These are phyloP conservation scores for Pythium phragmitis DNA, from an alignment of 352 stramenopile species.

Conservation along the genomic window DNA sequence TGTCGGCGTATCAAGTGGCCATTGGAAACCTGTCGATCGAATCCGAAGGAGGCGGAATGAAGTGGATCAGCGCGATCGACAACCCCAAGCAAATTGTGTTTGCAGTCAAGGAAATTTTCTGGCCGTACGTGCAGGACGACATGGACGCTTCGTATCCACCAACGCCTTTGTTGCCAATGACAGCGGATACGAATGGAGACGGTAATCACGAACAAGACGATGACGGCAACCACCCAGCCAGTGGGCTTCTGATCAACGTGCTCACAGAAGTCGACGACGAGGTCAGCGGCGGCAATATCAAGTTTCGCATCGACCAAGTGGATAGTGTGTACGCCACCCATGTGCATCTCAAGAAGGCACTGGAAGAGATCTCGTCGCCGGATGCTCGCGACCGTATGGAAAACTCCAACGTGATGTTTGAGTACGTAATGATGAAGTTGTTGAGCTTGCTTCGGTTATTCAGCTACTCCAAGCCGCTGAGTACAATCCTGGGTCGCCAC, in stretches of 20 bases:
- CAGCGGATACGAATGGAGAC: not conserved
- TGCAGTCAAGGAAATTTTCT: slow-evolving; percentile 70
- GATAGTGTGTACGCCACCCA: slow-evolving; percentile 66
- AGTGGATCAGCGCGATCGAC: slow-evolving; percentile 34
- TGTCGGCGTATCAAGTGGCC: slow-evolving; percentile 58
- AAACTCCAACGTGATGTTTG: slow-evolving; percentile 81
- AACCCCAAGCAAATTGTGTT: slow-evolving; percentile 70
- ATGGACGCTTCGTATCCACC: slow-evolving; percentile 13
- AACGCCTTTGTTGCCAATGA: slow-evolving; percentile 16
- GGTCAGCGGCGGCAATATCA: slow-evolving; percentile 54
- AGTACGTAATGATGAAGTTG: slow-evolving; percentile 72
- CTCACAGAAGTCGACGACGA: slow-evolving; percentile 71
- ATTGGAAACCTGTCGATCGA: slow-evolving; percentile 40
- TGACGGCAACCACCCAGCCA: slow-evolving; percentile 32
- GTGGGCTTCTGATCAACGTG: slow-evolving; percentile 51
- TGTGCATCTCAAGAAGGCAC: slow-evolving; percentile 59
- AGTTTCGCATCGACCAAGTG: slow-evolving; percentile 67
- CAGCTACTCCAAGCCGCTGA: slow-evolving; percentile 63
- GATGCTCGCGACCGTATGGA: slow-evolving; percentile 74
- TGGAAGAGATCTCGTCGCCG: slow-evolving; percentile 63
- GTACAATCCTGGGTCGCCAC: slow-evolving; percentile 12
- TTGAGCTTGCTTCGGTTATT: slow-evolving; percentile 67
- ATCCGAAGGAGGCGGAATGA: slow-evolving; percentile 24
- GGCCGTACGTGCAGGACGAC: slow-evolving; percentile 57
- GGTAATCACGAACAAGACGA: slow-evolving; percentile 14